Base-by-base conservation (phyloP, 1,139 yeast genomes). In the Sugiyamaella castrensis region DNA sequence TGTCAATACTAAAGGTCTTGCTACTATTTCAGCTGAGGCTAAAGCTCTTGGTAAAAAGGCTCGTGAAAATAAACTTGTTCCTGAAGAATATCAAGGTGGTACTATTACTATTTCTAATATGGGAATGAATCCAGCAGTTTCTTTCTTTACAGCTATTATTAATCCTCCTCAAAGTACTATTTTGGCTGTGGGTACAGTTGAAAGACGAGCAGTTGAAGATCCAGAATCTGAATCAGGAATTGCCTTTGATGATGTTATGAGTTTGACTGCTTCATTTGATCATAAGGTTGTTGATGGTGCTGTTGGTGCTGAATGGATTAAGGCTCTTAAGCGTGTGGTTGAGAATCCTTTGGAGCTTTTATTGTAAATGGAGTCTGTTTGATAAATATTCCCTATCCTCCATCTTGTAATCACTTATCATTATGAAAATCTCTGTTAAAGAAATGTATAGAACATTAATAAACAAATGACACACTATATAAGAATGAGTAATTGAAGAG, bases 71-170 rank as follows among this genome's bases (percentile, higher is more conserved):
- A 92, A 91, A 77, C 82, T 92, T 68, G 69, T 74, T 59, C 98
- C 98, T 56, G 95, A 88, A 71, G 98, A 92, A 75, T 94, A 85
- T 82, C 96, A 88, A 78, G 99, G 99, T 64, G 99, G 99, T 68
- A 91, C 98, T 61, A 87, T 92, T 70, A 88, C 97, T 71, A 91
- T 92, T 66, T 91, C 98, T 58, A 92, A 92, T 84, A 77, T 94
- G 78, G 99, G 98, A 67, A 92, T 92, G 98, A 92, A 92, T 81
- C 80, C 76, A 54, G 98, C 98, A 50, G 97, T 92, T 46, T 78
- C 83, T 59, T 69, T 84, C 68, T 92, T 92, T 80, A 91, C 98
- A 39, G 92, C 98, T 35, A 92, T 92, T 72, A 84, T 92, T 69
- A 92, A 92, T 81, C 98, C 97, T 55, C 99, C 99, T 52, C 98